phyloP scores from a whole-genome alignment of 2,329 filamentous ascomycete genomes.

The Alternaria arbusti region DNA sequence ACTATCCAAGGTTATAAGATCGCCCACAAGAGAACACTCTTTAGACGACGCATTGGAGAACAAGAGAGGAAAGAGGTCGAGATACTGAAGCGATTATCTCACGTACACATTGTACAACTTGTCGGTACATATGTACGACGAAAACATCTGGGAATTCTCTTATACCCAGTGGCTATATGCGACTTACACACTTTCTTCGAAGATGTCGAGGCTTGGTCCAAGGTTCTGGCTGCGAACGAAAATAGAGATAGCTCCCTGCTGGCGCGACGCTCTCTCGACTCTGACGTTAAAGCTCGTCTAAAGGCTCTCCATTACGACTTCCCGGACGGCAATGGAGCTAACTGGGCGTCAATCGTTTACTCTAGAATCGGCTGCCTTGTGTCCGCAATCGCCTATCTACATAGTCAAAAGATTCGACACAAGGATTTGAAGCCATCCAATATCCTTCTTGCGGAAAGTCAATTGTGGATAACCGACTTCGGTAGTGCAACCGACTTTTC shows the following conservation, averaged over 20 bases:
- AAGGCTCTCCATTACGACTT: neutral
- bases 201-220: slow-evolving; percentile 20
- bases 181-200: slow-evolving; percentile 28
- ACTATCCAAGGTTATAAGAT: neutral
- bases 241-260: too few relatives aligned
- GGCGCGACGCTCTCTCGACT: neutral
- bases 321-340: neutral
- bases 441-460: neutral
- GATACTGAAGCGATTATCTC: neutral
- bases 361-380: neutral
- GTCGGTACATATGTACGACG: neutral
- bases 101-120: neutral
- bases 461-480: neutral
- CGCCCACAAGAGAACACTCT: neutral
- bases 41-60: neutral
- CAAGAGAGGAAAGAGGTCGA: neutral
- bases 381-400: neutral
- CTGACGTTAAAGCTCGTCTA: neutral
- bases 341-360: neutral
- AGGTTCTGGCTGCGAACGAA: slow-evolving; percentile 31
- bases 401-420: neutral
- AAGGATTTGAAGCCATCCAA: neutral
- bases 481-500: neutral
- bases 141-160: slow-evolving; percentile 11
- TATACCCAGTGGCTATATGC: slow-evolving; percentile 28